phyloP scores from a whole-genome alignment of 768 basidiomycete species.

The Rhodosporidiobolus sp. region DNA sequence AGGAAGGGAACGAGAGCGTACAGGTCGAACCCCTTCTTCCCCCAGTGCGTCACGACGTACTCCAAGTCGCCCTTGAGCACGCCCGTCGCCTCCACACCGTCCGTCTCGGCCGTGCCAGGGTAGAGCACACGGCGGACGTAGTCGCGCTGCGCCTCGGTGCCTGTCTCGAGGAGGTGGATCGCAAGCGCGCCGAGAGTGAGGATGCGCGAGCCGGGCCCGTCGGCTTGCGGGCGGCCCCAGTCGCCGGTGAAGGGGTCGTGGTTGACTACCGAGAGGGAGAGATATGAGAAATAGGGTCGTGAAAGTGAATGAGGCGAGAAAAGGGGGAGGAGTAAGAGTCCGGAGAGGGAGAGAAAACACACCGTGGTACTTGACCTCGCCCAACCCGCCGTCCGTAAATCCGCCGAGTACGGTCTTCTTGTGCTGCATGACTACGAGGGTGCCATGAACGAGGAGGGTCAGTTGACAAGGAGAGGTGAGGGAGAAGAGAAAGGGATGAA shows the following conservation, averaged over 20 bases:
- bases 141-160: conserved; percentile 1
- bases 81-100: conserved; percentile 17
- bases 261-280: too few relatives aligned
- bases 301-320: neutral
- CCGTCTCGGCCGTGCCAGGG: conserved; percentile 10
- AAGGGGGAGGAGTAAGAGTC: too few relatives aligned
- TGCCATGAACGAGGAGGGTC: neutral
- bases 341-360: neutral
- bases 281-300: neutral
- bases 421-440: conserved; percentile 43
- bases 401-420: conserved; percentile 40
- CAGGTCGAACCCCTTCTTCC: conserved; percentile 31
- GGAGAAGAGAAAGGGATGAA: too few relatives aligned
- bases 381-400: conserved; percentile 38
- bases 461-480: neutral
- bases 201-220: conserved; percentile 40
- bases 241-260: conserved; percentile 32
- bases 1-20: neutral
- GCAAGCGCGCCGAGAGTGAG: conserved; percentile 35
- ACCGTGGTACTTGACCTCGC: conserved; percentile 43
- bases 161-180: conserved; percentile 19
- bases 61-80: conserved; percentile 43
- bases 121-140: conserved; percentile 35
- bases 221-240: conserved; percentile 42
- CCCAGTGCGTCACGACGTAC: conserved; percentile 31